Percentiles rank a stretch among this genome's conserved stretches.
Evolutionary conservation across 208 protist genomes (phyloP).

Genomic region (Trypanosoma congolense): DNA sequence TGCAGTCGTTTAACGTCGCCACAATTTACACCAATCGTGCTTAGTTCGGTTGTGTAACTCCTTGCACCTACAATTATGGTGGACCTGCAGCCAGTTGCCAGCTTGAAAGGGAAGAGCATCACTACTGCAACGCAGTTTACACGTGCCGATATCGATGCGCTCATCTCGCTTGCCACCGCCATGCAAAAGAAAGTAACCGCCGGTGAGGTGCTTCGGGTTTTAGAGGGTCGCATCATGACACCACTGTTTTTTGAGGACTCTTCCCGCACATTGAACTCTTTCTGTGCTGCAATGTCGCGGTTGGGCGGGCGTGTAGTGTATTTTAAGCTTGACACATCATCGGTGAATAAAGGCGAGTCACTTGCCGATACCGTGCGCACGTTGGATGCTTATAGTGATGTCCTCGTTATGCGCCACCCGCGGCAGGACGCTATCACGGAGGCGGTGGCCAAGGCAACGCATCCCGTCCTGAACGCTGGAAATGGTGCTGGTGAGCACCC

Average conservation of each 20-base stretch:
- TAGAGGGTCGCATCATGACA: conserved; percentile 76
- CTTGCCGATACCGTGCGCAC: conserved; percentile 82
- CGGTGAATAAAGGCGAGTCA: conserved; percentile 82
- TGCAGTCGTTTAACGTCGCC: too few species aligned
- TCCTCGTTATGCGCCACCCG: conserved; percentile 95
- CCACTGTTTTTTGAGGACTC: conserved; percentile 86
- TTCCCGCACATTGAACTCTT: conserved; percentile 72
- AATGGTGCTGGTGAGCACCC: conserved; percentile 97
- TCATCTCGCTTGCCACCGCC: conserved; percentile 51
- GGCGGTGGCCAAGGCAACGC: conserved; percentile 45
- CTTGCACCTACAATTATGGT: conserved; percentile 5
- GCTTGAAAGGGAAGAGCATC: conserved; percentile 64
- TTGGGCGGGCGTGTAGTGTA: conserved; percentile 78
- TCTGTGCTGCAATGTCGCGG: conserved; percentile 79
- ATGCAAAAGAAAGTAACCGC: conserved; percentile 41
- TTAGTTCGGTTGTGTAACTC: too few species aligned
- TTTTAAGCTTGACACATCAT: conserved; percentile 76
- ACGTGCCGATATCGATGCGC: conserved; percentile 57
- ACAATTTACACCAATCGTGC: neutral
- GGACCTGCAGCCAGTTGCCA: conserved; percentile 34
- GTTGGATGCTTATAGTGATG: conserved; percentile 90
- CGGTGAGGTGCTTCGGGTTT: conserved; percentile 46
- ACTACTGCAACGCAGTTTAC: conserved; percentile 60
- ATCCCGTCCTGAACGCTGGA: conserved; percentile 95
- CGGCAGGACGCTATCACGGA: conserved; percentile 72